Evolutionary conservation across 2,329 filamentous ascomycete species (phyloP).

Genomic region (Pestalotiopsis sp.): DNA sequence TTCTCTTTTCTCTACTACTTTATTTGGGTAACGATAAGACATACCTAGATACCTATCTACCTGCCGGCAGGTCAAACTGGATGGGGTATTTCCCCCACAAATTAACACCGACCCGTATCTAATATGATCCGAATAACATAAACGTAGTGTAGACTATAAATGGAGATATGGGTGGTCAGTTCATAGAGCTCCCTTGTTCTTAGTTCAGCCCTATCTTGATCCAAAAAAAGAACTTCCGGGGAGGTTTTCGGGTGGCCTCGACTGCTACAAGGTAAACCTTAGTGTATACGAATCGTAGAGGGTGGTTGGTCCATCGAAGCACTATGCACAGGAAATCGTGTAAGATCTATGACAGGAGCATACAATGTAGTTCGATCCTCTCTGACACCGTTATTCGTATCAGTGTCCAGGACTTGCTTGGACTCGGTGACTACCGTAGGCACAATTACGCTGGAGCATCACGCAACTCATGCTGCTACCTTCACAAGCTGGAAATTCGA

Average conservation of each 20-base stretch:
- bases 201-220: slow-evolving; percentile 1
- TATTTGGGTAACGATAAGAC: not conserved
- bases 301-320: not conserved
- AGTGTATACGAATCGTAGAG: not conserved
- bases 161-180: not conserved
- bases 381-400: no score
- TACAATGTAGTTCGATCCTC: no score
- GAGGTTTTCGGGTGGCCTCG: not conserved
- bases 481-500: not conserved
- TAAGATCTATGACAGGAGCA: not conserved
- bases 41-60: no score
- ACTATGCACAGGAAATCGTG: not conserved
- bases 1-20: no score
- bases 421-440: no score
- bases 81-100: not conserved
- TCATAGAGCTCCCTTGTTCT: not conserved
- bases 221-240: not conserved
- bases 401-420: no score
- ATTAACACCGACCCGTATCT: not conserved
- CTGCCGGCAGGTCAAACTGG: not conserved
- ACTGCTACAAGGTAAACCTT: not conserved
- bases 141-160: not conserved
- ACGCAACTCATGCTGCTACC: no score
- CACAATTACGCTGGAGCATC: no score
- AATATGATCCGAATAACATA: not conserved